Percentiles rank a stretch among this genome's conserved stretches.
These are phyloP conservation scores for Fragosphaeria purpurea DNA, from an alignment of 2,329 filamentous ascomycete genomes.

Conservation along the genomic window DNA sequence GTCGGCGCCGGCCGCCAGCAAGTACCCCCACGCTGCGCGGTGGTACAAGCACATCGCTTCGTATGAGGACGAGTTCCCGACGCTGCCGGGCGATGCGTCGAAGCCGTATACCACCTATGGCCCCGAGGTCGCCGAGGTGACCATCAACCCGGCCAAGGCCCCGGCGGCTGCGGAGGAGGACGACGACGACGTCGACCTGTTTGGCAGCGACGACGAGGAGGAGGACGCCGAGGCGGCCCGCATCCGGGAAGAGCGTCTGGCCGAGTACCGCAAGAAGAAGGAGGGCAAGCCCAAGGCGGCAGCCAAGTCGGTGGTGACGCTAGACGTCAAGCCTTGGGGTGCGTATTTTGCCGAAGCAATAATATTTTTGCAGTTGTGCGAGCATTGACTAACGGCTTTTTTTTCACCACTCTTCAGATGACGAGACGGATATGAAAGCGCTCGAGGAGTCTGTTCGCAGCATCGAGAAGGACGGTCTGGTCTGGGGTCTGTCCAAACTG, in stretches of 20 bases:
- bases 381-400: too few species aligned
- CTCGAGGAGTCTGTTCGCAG: conserved; percentile 71
- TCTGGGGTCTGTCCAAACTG: conserved; percentile 89
- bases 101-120: conserved; percentile 87
- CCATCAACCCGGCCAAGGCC: conserved; percentile 79
- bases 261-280: conserved; percentile 96
- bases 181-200: conserved; percentile 84
- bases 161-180: conserved; percentile 57
- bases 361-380: too few species aligned
- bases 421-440: conserved; percentile 83
- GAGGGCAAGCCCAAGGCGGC: conserved; percentile 80
- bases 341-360: conserved; percentile 30
- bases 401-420: conserved; percentile 42
- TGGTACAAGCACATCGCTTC: conserved; percentile 99
- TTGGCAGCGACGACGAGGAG: conserved; percentile 88
- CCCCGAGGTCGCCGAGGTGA: conserved; percentile 66
- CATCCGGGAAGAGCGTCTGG: conserved; percentile 80
- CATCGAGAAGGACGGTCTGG: conserved; percentile 86
- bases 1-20: conserved; percentile 63
- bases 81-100: conserved; percentile 80
- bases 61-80: conserved; percentile 86
- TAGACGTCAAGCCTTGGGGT: conserved; percentile 99
- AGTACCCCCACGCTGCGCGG: conserved; percentile 88
- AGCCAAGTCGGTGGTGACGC: conserved; percentile 90
- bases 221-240: conserved; percentile 79